These are phyloP conservation scores for Blastobotrys serpentis DNA, from an alignment of 1,139 yeast genomes.

Conservation along the genomic window DNA sequence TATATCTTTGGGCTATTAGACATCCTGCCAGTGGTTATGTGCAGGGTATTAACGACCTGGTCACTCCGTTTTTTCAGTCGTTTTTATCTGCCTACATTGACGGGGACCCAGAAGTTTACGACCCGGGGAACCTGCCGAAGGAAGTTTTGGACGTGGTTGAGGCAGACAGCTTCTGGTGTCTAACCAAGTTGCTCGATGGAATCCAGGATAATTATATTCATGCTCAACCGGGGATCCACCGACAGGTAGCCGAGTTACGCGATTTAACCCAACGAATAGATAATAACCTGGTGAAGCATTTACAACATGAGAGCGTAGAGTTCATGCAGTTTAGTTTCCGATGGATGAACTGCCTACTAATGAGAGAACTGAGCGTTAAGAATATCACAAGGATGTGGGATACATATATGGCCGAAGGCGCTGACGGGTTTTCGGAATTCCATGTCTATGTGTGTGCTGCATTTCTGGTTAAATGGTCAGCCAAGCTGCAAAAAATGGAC, in stretches of 20 bases:
- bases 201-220: conserved; percentile 96
- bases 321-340: conserved; percentile 93
- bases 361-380: conserved; percentile 83
- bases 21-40: conserved; percentile 99
- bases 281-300: conserved; percentile 65
- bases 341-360: conserved; percentile 97
- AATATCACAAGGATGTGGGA: conserved; percentile 97
- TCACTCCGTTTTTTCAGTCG: conserved; percentile 90
- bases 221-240: conserved; percentile 94
- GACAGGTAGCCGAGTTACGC: conserved; percentile 81
- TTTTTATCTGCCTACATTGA: conserved; percentile 68
- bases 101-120: conserved; percentile 51
- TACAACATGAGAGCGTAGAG: conserved; percentile 78
- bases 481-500: conserved; percentile 76
- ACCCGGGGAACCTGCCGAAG: conserved; percentile 61
- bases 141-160: conserved; percentile 63
- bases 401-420: conserved; percentile 85
- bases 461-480: conserved; percentile 82
- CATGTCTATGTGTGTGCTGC: conserved; percentile 99
- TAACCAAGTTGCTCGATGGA: conserved; percentile 84
- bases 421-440: conserved; percentile 85
- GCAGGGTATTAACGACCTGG: conserved; percentile 96
- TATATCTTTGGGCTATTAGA: conserved; percentile 93
- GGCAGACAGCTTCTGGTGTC: conserved; percentile 97
- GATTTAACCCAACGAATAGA: conserved; percentile 82